These are phyloP conservation scores for Helicostylum pulchrum DNA, from an alignment of 192 early-diverging fungal genomes.

Conservation along the genomic window DNA sequence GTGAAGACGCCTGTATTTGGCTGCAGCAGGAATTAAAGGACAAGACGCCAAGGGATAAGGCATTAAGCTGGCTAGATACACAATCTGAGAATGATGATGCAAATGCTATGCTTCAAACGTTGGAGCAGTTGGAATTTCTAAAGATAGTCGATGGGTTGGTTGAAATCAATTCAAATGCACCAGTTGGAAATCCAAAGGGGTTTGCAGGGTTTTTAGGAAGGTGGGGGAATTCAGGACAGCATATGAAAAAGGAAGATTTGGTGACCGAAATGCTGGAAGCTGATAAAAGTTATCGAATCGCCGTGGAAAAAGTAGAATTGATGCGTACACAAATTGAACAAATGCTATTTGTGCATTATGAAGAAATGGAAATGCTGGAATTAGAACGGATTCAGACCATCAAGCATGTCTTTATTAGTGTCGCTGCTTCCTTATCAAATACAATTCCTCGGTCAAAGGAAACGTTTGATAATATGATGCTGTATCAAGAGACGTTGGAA, in stretches of 20 bases:
- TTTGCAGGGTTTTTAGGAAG: conserved; percentile 9
- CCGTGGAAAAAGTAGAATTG: conserved; percentile 60
- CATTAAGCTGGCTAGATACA: not conserved
- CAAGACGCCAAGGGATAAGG: not conserved
- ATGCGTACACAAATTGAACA: conserved; percentile 66
- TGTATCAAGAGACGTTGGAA: conserved; percentile 65
- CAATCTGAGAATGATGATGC: not conserved
- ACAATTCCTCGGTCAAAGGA: conserved; percentile 50
- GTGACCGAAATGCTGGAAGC: conserved; percentile 52
- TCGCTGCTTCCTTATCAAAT: conserved; percentile 48
- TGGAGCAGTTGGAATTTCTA: too few relatives aligned
- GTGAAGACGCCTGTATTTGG: not conserved
- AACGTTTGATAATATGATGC: conserved; percentile 56
- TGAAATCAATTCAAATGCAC: too few relatives aligned
- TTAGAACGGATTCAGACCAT: conserved; percentile 49
- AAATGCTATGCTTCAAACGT: too few relatives aligned
- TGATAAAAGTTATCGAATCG: conserved; percentile 56
- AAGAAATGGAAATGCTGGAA: conserved; percentile 46
- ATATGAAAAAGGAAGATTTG: conserved; percentile 15
- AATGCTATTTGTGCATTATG: conserved; percentile 53
- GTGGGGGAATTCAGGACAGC: not conserved
- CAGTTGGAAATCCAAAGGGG: not conserved
- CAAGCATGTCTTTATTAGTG: conserved; percentile 51
- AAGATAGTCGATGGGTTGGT: too few relatives aligned
- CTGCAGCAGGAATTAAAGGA: not conserved